These are phyloP conservation scores for Exserohilum turcica DNA, from an alignment of 2,329 filamentous ascomycete genomes.

Conservation along the genomic window DNA sequence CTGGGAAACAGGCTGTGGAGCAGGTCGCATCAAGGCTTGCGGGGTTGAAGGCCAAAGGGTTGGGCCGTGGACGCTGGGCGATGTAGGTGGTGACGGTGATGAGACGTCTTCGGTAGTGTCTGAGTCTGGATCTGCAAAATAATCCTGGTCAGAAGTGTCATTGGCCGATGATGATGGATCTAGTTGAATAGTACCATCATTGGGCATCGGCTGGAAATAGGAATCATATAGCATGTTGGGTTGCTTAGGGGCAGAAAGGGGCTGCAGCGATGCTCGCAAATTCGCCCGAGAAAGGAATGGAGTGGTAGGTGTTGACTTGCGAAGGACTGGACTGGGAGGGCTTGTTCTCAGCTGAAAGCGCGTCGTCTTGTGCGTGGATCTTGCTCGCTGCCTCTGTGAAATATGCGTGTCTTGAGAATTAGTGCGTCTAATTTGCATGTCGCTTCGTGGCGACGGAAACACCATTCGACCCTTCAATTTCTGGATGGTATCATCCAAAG, in stretches of 20 bases:
- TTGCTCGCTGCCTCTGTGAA: slow-evolving; percentile 16
- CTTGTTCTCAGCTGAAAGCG: slow-evolving; percentile 27
- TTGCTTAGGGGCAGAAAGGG: slow-evolving; percentile 18
- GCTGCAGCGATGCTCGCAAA: slow-evolving; percentile 12
- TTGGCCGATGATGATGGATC: slow-evolving; percentile 41
- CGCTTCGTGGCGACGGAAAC: slow-evolving; percentile 68
- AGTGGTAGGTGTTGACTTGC: slow-evolving; percentile 23
- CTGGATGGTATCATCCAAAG: slow-evolving; percentile 76
- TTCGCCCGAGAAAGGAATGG: slow-evolving; percentile 22
- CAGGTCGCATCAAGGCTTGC: slow-evolving; percentile 19
- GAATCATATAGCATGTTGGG: slow-evolving; percentile 14
- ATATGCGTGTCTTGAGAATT: slow-evolving; percentile 34
- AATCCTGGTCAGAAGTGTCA: slow-evolving; percentile 40
- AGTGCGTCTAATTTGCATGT: slow-evolving; percentile 33
- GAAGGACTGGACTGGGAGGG: slow-evolving; percentile 26
- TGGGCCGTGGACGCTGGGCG: slow-evolving; percentile 28
- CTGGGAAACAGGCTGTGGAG: slow-evolving; percentile 36
- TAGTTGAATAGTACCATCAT: slow-evolving; percentile 13
- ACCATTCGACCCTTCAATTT: slow-evolving; percentile 69
- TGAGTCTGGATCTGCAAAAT: slow-evolving; percentile 37
- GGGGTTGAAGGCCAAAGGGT: slow-evolving; percentile 34
- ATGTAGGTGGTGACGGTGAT: slow-evolving; percentile 38
- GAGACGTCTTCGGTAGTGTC: slow-evolving; percentile 42
- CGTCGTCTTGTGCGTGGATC: slow-evolving; percentile 28
- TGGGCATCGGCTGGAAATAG: slow-evolving; percentile 1